phyloP scores from a whole-genome alignment of 345 rosid genomes.

The Diplotaxis tenuifolia region DNA sequence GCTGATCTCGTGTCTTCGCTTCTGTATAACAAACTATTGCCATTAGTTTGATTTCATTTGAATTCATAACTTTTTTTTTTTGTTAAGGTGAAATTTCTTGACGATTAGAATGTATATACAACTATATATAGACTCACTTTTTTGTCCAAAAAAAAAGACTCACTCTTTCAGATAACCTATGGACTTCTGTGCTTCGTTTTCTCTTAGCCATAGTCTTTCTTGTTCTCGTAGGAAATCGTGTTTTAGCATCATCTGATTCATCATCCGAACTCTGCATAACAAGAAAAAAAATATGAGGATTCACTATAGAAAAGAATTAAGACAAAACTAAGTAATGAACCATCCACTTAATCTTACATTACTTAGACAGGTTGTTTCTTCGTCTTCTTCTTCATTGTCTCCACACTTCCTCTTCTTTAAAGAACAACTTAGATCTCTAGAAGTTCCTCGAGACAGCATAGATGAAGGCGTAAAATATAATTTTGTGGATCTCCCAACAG shows the following conservation, averaged over 20 bases:
- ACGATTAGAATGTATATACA: too few relatives aligned
- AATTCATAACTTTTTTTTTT: too few relatives aligned
- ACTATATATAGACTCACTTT: too few relatives aligned
- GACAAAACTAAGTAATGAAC: background rate
- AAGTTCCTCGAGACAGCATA: constrained; percentile 18
- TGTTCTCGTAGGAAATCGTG: constrained; percentile 28
- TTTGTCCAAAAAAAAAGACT: too few relatives aligned
- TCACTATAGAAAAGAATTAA: background rate
- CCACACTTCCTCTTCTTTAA: constrained; percentile 8
- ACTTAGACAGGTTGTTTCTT: constrained; percentile 21
- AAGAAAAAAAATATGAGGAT: background rate
- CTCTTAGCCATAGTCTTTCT: constrained; percentile 26
- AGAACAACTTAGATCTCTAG: constrained; percentile 21
- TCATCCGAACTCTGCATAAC: constrained; percentile 12
- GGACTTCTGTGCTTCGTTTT: constrained; percentile 43
- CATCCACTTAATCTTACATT: constrained; percentile 22
- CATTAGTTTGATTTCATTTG: too few relatives aligned
- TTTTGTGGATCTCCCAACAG: constrained; percentile 33
- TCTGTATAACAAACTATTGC: constrained; percentile 39
- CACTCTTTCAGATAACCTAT: constrained; percentile 34
- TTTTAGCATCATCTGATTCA: constrained; percentile 19
- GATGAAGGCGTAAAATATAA: constrained; percentile 25
- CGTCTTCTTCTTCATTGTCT: constrained; percentile 14
- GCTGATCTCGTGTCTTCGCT: constrained; percentile 60
- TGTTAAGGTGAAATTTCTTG: background rate